These are phyloP conservation scores for Saksenaea vasiformis DNA, from an alignment of 371 early-diverging fungal genomes.

Conservation along the genomic window DNA sequence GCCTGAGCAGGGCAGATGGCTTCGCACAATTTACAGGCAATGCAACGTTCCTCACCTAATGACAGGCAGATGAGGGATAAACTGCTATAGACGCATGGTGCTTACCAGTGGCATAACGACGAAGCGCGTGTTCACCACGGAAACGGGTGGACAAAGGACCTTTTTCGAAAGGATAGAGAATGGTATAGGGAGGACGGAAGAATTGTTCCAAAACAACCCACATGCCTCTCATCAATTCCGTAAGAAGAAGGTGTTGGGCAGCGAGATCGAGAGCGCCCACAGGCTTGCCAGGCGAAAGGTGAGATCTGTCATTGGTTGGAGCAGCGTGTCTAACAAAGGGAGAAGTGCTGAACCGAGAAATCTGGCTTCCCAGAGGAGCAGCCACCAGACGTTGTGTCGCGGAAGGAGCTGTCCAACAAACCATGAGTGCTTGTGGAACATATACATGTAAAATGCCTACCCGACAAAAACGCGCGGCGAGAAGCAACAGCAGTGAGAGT, in stretches of 20 bases:
- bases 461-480: constrained; percentile 13
- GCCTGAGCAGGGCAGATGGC: constrained; percentile 98
- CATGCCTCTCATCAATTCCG: constrained; percentile 92
- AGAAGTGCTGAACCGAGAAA: constrained; percentile 44
- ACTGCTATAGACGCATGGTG: background rate
- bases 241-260: constrained; percentile 83
- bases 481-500: constrained; percentile 5
- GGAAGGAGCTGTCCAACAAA: constrained; percentile 19
- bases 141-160: constrained; percentile 92
- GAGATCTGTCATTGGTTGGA: constrained; percentile 23
- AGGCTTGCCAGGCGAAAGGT: constrained; percentile 40
- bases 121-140: constrained; percentile 96
- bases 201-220: constrained; percentile 92
- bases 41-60: constrained; percentile 95
- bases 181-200: constrained; percentile 95
- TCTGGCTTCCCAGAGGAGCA: constrained; percentile 39
- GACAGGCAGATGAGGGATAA: background rate
- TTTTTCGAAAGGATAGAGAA: constrained; percentile 97
- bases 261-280: constrained; percentile 71
- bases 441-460: background rate
- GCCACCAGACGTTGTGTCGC: constrained; percentile 24
- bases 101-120: constrained; percentile 93
- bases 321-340: constrained; percentile 36
- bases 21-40: constrained; percentile 98
- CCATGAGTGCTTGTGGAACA: constrained; percentile 1